Conservation (phyloP, 2,329 filamentous ascomycete species). For the Verruconis gallopava region DNA sequence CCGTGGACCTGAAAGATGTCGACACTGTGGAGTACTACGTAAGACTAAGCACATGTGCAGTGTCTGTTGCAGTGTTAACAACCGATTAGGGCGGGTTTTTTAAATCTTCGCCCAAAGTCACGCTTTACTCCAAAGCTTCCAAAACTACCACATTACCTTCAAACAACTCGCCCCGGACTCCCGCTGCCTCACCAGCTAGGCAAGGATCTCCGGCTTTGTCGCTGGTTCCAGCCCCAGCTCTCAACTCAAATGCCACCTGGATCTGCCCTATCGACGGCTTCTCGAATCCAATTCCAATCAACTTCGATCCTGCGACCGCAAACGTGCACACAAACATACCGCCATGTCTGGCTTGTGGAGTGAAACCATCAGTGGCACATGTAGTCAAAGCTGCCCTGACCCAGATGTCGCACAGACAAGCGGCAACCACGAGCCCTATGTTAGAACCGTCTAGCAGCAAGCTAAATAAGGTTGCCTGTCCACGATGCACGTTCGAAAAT, state of each 20-base stretch:
- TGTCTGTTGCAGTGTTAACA: conserved; percentile 12
- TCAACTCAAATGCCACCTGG: conserved; percentile 62
- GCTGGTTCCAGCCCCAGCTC: conserved; percentile 30
- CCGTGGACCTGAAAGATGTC: conserved; percentile 79
- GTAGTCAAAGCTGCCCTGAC: conserved; percentile 78
- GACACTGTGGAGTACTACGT: conserved; percentile 86
- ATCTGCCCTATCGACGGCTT: conserved; percentile 93
- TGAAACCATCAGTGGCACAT: conserved; percentile 73
- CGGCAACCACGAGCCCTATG: conserved; percentile 16
- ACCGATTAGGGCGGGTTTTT: conserved; percentile 63
- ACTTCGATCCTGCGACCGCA: conserved; percentile 77
- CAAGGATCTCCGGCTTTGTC: conserved; percentile 24
- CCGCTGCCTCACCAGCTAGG: conserved; percentile 27
- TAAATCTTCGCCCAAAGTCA: conserved; percentile 90
- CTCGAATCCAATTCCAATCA: conserved; percentile 82
- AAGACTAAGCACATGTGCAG: too few species aligned
- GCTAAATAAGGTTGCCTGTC: conserved; percentile 38
- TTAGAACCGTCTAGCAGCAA: conserved; percentile 19
- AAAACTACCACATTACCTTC: conserved; percentile 51
- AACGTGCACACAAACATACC: conserved; percentile 68
- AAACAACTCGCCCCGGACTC: conserved; percentile 32
- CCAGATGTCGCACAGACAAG: conserved; percentile 32
- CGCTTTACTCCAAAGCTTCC: conserved; percentile 66
- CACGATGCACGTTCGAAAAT: conserved; percentile 86
- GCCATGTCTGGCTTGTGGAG: conserved; percentile 84